These are phyloP conservation scores for Penicillium sp. DNA, from an alignment of 2,329 filamentous ascomycete genomes.

Conservation along the genomic window DNA sequence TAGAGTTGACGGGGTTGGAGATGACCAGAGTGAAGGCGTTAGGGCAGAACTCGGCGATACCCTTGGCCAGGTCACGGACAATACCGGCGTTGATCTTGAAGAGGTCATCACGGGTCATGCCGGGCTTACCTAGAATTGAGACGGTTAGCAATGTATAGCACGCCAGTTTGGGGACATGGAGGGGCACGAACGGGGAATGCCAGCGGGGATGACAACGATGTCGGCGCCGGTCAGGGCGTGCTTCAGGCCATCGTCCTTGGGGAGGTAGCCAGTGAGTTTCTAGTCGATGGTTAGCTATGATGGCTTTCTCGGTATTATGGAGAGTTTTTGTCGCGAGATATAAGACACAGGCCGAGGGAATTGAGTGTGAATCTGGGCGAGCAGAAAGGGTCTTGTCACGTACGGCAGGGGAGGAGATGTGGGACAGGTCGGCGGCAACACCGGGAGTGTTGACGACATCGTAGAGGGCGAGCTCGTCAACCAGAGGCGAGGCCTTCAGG, in stretches of 20 bases:
- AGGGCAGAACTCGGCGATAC: conserved; percentile 83
- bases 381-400: conserved; percentile 46
- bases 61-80: conserved; percentile 90
- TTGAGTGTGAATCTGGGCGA: background rate
- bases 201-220: conserved; percentile 95
- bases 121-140: conserved; percentile 78
- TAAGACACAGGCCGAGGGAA: background rate
- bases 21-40: conserved; percentile 97
- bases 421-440: conserved; percentile 93
- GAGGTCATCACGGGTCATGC: conserved; percentile 98
- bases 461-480: conserved; percentile 94
- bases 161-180: background rate
- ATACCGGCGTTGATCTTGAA: conserved; percentile 99
- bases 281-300: conserved; percentile 50
- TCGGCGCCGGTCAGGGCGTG: conserved; percentile 89
- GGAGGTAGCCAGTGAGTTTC: conserved; percentile 89
- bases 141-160: conserved; percentile 17
- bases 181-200: conserved; percentile 84
- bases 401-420: conserved; percentile 90
- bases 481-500: conserved; percentile 84
- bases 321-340: background rate
- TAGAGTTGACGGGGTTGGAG: conserved; percentile 99
- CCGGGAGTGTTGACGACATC: conserved; percentile 99
- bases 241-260: conserved; percentile 83
- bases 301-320: background rate